Evolutionary conservation across 192 early-diverging fungal species (phyloP).

Genomic region (Linderina pennispora): DNA sequence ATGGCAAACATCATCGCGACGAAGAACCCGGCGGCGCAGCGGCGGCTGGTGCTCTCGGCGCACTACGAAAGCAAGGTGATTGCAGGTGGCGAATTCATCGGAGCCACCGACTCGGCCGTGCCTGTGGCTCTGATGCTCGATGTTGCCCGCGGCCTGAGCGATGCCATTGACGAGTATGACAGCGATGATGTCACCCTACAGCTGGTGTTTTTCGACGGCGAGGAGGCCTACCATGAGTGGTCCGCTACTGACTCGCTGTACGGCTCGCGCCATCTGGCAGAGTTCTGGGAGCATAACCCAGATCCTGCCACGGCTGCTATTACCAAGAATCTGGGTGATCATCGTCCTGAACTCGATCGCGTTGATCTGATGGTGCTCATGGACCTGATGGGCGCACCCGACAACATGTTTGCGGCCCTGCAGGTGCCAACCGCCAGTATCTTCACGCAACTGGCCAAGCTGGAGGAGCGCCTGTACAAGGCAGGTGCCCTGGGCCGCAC

Average conservation of each 20-base stretch:
- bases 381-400: conserved; percentile 72
- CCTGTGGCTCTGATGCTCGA: conserved; percentile 89
- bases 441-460: conserved; percentile 59
- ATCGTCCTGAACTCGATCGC: conserved; percentile 49
- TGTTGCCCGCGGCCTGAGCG: conserved; percentile 65
- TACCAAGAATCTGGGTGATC: conserved; percentile 12
- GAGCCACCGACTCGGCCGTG: conserved; percentile 86
- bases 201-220: conserved; percentile 96
- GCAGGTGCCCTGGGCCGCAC: conserved; percentile 32
- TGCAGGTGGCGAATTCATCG: conserved; percentile 61
- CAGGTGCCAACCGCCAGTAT: conserved; percentile 54
- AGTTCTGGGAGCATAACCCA: conserved; percentile 61
- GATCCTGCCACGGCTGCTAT: conserved; percentile 32
- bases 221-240: conserved; percentile 85
- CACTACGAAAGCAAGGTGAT: conserved; percentile 92
- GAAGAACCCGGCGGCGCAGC: conserved; percentile 65
- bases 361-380: conserved; percentile 86
- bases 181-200: conserved; percentile 62
- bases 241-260: conserved; percentile 77
- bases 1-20: conserved; percentile 92
- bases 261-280: conserved; percentile 82
- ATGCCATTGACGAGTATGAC: conserved; percentile 45
- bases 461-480: conserved; percentile 60
- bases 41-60: conserved; percentile 78
- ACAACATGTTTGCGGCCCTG: conserved; percentile 44